A percentile compares a stretch with the other conserved stretches of the same genome.
Evolutionary conservation across 768 basidiomycete species (phyloP).

Genomic region (Amanita subjunquillea): DNA sequence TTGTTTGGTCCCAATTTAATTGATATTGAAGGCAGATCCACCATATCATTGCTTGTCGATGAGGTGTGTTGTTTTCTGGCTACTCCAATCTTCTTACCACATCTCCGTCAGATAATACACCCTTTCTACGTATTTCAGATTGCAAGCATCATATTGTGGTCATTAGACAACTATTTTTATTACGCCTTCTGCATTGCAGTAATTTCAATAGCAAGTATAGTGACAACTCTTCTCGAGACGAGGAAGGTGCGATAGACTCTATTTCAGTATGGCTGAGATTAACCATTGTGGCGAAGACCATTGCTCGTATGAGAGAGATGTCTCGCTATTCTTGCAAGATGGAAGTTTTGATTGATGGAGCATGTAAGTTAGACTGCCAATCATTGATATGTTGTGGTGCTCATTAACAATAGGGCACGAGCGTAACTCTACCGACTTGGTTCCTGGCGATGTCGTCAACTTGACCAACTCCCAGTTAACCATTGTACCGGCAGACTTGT

Average conservation of each 20-base stretch:
- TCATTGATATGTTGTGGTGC: neutral
- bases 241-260: slow-evolving; percentile 49
- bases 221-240: slow-evolving; percentile 85
- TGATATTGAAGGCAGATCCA: slow-evolving; percentile 83
- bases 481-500: slow-evolving; percentile 80
- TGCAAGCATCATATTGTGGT: slow-evolving; percentile 90
- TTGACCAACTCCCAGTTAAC: slow-evolving; percentile 67
- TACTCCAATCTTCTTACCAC: slow-evolving; percentile 1
- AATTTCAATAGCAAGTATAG: slow-evolving; percentile 78
- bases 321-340: slow-evolving; percentile 80
- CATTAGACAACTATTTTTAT: slow-evolving; percentile 91
- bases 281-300: slow-evolving; percentile 43
- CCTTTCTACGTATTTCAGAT: slow-evolving; percentile 99
- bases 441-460: slow-evolving; percentile 90
- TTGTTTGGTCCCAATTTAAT: slow-evolving; percentile 84
- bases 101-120: slow-evolving; percentile 61
- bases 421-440: slow-evolving; percentile 66
- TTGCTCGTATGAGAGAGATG: slow-evolving; percentile 92
- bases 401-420: slow-evolving; percentile 45
- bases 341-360: slow-evolving; percentile 54
- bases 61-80: slow-evolving; percentile 44
- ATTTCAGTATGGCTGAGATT: neutral
- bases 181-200: slow-evolving; percentile 95
- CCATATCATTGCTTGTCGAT: slow-evolving; percentile 68
- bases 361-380: slow-evolving; percentile 40